Evolutionary conservation across 2,329 filamentous ascomycete species (phyloP), one percentile per base, ranked within the genome.

Genomic region (Pseudocercospora cruenta): DNA sequence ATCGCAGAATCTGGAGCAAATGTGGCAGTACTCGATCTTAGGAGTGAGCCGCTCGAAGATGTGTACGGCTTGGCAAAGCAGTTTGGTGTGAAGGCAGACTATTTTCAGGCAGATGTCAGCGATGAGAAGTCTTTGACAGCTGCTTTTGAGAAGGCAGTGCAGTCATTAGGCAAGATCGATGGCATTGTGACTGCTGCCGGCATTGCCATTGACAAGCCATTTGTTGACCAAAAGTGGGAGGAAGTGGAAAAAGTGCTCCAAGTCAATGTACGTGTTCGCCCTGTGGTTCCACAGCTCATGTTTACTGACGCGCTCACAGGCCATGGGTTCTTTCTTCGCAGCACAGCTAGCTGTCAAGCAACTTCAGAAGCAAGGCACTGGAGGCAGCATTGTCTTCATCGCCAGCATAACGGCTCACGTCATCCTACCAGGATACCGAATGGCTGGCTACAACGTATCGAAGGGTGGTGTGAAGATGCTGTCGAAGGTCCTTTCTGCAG

Each of bases 21-120:
- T 73, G 86, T 88, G 71, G 88, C 89, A 12, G 75, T 87, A 12
- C 82, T 86, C 16, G 86, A 87, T 26, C 88, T 92, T 54, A 87
- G 87, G 73, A 61, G 70, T 1, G 68, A 69, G 22, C 73, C 73
- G 36, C 63, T 70, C 4, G 66, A 71, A 63, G 71, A 71, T 26
- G 73, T 76, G 16, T 69, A 72, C 43, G 67, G 68, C 26, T 64
- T 76, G 21, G 69, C 69, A 26, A 83, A 86, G 73, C 84, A 85
- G 22, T 91, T 88, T 71, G 87, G 87, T 2, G 89, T 93, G 51
- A 88, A 89, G 77, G 67, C 71, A 14, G 57, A 60, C 9, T 75
- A 77, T 62, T 69, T 70, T 49, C 69, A 69, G 47, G 80, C 80
- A 49, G 81, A 83, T 64, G 80, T 83, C 16, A 78, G 72, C 53